A percentile compares a stretch with the other conserved stretches of the same genome.
These are phyloP conservation scores for Kurtzmaniella quercitrusa DNA, from an alignment of 1,139 yeast species.

Conservation along the genomic window DNA sequence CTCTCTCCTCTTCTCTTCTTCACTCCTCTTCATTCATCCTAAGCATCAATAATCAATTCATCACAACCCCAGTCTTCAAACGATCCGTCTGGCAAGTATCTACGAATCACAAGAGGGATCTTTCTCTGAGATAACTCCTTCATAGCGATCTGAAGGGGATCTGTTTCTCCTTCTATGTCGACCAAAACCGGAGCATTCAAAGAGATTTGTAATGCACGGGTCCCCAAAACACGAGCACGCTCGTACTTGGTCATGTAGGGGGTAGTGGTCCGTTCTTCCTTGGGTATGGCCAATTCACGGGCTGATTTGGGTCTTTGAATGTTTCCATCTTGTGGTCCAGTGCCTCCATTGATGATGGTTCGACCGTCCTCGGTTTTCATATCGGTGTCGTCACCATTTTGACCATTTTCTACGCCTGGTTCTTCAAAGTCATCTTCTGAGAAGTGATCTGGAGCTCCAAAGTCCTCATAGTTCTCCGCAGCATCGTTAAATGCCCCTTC, in stretches of 20 bases:
- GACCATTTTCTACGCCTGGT: constrained; percentile 29
- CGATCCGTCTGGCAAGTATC: constrained; percentile 95
- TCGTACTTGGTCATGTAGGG: constrained; percentile 99
- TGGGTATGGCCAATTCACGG: constrained; percentile 83
- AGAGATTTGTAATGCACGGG: constrained; percentile 92
- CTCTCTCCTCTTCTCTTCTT: not conserved
- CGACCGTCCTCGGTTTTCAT: constrained; percentile 72
- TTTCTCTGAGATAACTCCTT: constrained; percentile 93
- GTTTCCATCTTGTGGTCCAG: constrained; percentile 48
- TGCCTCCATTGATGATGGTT: constrained; percentile 64
- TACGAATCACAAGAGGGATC: constrained; percentile 90
- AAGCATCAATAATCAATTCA: constrained; percentile 87
- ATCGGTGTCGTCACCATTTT: constrained; percentile 39
- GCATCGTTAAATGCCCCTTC: constrained; percentile 68
- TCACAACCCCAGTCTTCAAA: constrained; percentile 99
- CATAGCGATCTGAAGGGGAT: constrained; percentile 97
- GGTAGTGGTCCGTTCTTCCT: constrained; percentile 85
- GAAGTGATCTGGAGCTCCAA: constrained; percentile 71
- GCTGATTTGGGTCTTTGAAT: constrained; percentile 53
- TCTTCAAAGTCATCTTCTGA: constrained; percentile 59
- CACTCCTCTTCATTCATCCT: constrained; percentile 8
- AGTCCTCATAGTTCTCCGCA: constrained; percentile 75
- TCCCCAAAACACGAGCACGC: constrained; percentile 93
- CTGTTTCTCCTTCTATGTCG: constrained; percentile 98
- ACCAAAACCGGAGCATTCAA: constrained; percentile 98